Percentiles rank a stretch among this genome's conserved stretches.
Evolutionary conservation across 176 grass and related monocot genomes (phyloP).

Genomic region (Cenchrus purpureus): DNA sequence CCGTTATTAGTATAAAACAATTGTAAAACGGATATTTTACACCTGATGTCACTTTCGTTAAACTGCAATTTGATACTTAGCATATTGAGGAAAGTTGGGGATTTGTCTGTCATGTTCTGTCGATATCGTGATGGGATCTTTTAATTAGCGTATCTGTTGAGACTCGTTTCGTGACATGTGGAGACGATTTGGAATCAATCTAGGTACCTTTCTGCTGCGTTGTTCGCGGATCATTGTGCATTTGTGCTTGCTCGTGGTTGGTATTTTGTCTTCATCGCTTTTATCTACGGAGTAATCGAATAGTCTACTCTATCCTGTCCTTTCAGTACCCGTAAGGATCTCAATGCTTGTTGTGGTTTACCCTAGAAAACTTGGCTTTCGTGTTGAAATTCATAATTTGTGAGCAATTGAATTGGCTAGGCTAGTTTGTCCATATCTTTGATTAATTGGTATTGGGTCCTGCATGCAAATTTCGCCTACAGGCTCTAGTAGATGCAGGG

Average conservation of each 20-base stretch:
- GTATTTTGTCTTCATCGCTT: conserved; percentile 3
- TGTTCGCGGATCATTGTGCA: conserved; percentile 10
- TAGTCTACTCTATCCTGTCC: neutral
- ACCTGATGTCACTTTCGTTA: neutral
- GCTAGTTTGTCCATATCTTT: neutral
- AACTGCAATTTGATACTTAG: neutral
- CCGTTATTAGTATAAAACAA: neutral
- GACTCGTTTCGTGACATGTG: conserved; percentile 4
- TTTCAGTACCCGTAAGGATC: neutral
- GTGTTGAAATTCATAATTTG: neutral
- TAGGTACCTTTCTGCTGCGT: neutral
- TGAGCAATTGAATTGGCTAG: neutral
- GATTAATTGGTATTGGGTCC: neutral
- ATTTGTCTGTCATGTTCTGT: neutral
- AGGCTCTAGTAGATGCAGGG: neutral
- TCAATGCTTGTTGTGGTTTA: neutral
- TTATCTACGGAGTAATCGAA: neutral
- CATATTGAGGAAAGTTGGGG: neutral
- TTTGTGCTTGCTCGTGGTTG: neutral
- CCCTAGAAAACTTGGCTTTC: neutral
- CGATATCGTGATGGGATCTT: conserved; percentile 3
- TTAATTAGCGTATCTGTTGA: conserved; percentile 19
- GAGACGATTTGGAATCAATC: conserved; percentile 27
- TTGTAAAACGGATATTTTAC: neutral
- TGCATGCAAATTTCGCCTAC: neutral